Evolutionary conservation across 192 early-diverging fungal species (phyloP).

Genomic region (Obelidium mucronatum): DNA sequence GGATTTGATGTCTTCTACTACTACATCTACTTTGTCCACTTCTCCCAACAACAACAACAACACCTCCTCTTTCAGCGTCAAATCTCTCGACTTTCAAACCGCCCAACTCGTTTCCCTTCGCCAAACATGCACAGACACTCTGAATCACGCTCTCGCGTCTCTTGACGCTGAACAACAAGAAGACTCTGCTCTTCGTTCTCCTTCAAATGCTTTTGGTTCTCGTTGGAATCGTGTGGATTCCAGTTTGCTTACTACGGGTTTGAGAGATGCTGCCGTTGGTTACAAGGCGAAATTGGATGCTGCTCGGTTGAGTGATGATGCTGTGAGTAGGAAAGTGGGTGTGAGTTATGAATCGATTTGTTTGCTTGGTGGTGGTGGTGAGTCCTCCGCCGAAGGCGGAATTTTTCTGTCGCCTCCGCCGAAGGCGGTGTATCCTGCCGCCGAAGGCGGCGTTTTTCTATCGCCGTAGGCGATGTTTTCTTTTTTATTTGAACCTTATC

Average conservation of each 20-base stretch:
- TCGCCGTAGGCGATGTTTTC: too few relatives aligned
- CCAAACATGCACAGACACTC: not conserved
- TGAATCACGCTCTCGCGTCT: not conserved
- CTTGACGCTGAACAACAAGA: conserved; percentile 5
- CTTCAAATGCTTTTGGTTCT: not conserved
- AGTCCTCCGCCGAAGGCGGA: too few relatives aligned
- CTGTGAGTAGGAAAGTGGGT: conserved; percentile 9
- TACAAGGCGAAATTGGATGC: conserved; percentile 22
- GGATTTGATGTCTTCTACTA: not conserved
- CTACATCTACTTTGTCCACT: too few relatives aligned
- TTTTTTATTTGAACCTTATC: too few relatives aligned
- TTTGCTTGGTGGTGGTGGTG: not conserved
- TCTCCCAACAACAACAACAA: too few relatives aligned
- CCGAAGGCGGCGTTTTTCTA: too few relatives aligned
- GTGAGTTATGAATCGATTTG: conserved; percentile 2
- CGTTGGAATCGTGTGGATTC: conserved; percentile 1
- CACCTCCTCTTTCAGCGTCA: not conserved
- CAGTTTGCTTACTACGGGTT: not conserved
- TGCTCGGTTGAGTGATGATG: conserved; percentile 3
- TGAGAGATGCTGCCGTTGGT: conserved; percentile 1
- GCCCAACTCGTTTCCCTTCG: not conserved
- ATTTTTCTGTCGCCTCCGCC: too few relatives aligned
- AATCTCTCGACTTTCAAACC: not conserved
- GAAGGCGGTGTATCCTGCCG: too few relatives aligned
- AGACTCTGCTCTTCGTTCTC: not conserved